Evolutionary conservation across 768 basidiomycete genomes (phyloP), one percentile per base, ranked within the genome.

Genomic region (Boletus subcaerulescens): DNA sequence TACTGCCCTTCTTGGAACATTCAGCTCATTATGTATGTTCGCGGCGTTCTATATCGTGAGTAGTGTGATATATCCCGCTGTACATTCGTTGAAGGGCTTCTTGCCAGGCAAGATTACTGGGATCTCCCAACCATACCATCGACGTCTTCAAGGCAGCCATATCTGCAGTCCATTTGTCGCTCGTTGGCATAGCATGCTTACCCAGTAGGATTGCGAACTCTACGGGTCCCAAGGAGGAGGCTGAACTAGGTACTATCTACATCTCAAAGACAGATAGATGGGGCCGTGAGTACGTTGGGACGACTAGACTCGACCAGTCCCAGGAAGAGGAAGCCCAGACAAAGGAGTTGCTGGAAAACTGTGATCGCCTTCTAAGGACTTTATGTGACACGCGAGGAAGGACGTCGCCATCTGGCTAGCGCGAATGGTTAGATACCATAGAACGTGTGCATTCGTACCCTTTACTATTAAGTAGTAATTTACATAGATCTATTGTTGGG

Each of bases 71-170:
- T 36, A 20, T 45, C 35, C 44, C 3, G n/a, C 17, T 13, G 31
- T 36, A 11, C 5, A 45, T 31, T 50, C n/a, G 15, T 31, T 65
- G 44, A 59, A 41, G 48, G 17, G 20, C 42, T 22, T 38, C 17
- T 33, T 26, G 26, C 4, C 60, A 93, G 91, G 87, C 77, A 31
- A 87, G 91, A 17, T 65, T 80, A 22, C 65, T 85, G 32, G 89
- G 88, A 52, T 91, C 89, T 3, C 75, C 75, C 2, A 72, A 87
- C 62, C 89, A 90, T 60, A 73, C 83, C 14, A 87, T 91, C 45
- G 60, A 66, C 0, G 66, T 83, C 8, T 81, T 77, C 71, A 85
- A 85, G 63, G 85, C 84, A 11, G 86, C 91, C 5, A 73, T 88
- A 55, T 78, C 87, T 8, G 77, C 82, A 2, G 82, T 86, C 6